These are phyloP conservation scores for Perilla frutescens DNA, from an alignment of 257 asterid genomes.

Conservation along the genomic window DNA sequence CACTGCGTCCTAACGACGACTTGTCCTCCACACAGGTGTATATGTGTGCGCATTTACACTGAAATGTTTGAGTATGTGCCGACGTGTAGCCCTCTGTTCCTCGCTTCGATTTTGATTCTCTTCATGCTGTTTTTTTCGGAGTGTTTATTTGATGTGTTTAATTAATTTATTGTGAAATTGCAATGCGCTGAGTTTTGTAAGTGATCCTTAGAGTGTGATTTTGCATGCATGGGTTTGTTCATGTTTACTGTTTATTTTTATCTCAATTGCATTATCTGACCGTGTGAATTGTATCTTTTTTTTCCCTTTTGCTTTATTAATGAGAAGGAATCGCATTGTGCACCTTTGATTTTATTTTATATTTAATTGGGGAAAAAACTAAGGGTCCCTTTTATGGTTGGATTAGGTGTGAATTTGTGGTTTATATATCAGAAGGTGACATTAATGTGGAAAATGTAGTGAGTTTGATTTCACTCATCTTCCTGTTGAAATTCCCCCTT, in stretches of 20 bases:
- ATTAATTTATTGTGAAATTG: neutral
- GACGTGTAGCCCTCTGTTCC: slow-evolving; percentile 1
- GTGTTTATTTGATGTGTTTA: neutral
- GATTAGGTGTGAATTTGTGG: slow-evolving; percentile 15
- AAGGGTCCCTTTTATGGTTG: neutral
- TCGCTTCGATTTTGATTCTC: neutral
- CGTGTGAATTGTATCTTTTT: neutral
- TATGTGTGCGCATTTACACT: too few relatives aligned
- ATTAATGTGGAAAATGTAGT: slow-evolving; percentile 4
- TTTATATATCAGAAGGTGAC: slow-evolving; percentile 16
- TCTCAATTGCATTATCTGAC: slow-evolving; percentile 7
- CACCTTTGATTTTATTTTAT: neutral
- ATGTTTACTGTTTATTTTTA: neutral
- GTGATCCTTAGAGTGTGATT: slow-evolving; percentile 23
- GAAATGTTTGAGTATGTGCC: slow-evolving; percentile 8
- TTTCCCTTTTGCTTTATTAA: too few relatives aligned
- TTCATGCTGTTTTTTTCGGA: neutral
- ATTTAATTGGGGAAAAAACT: neutral
- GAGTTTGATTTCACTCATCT: neutral
- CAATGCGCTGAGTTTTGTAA: slow-evolving; percentile 11
- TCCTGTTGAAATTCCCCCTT: neutral
- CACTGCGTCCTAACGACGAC: slow-evolving; percentile 66
- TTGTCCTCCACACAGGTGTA: slow-evolving; percentile 72
- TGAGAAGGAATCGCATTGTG: slow-evolving; percentile 20
- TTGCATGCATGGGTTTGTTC: slow-evolving; percentile 34